These are phyloP conservation scores for Ampelocalamus luodianensis DNA, from an alignment of 176 grass and related monocot species.

Conservation along the genomic window DNA sequence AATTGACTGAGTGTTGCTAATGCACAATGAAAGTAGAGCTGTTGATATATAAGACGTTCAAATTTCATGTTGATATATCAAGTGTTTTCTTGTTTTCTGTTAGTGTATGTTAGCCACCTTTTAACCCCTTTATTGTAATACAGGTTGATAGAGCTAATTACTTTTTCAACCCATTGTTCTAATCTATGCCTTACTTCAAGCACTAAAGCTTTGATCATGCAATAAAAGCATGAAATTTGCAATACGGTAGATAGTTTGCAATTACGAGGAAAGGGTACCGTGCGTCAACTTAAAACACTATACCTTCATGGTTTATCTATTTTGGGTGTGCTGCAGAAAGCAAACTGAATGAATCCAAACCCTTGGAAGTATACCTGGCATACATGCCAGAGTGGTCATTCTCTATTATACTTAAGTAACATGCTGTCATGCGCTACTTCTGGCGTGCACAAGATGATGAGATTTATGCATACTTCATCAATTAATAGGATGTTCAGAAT, in stretches of 20 bases:
- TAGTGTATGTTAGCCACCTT: background rate
- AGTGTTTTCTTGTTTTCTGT: background rate
- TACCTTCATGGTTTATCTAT: background rate
- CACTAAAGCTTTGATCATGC: background rate
- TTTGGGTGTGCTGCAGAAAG: background rate
- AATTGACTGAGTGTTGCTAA: background rate
- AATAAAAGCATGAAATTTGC: background rate
- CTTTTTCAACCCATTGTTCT: background rate
- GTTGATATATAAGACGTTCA: background rate
- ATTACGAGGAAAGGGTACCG: background rate
- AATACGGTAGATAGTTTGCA: background rate
- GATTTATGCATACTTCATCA: background rate
- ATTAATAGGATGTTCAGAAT: constrained; percentile 80
- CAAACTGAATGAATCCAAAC: background rate
- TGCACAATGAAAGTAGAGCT: background rate
- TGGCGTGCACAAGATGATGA: background rate
- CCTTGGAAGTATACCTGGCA: background rate
- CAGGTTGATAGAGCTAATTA: constrained; percentile 5
- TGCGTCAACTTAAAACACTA: background rate
- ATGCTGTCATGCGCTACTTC: background rate
- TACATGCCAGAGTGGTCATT: constrained; percentile 3
- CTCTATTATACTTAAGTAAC: constrained; percentile 5
- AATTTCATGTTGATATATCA: background rate
- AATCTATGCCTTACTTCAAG: background rate
- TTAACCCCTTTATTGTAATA: background rate